phyloP scores from a whole-genome alignment of 257 asterid species.

The Lycium barbarum region DNA sequence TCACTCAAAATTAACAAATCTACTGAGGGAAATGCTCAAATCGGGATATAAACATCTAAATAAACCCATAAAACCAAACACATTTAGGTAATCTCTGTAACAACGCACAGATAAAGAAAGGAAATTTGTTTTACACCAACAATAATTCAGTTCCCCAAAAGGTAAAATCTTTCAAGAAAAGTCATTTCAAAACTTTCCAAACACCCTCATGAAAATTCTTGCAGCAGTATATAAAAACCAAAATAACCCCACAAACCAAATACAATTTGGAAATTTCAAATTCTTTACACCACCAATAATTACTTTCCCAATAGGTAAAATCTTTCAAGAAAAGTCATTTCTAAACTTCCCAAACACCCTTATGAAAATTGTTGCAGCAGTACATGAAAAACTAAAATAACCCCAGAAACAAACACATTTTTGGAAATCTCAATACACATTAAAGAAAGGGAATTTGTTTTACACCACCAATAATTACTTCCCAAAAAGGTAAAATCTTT shows the following conservation, averaged over 20 bases:
- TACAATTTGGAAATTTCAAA: slow-evolving; percentile 4
- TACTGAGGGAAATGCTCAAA: slow-evolving; percentile 7
- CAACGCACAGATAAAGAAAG: background rate
- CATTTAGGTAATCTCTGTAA: background rate
- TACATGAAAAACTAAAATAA: background rate
- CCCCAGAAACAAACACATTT: too few species aligned
- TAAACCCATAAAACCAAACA: background rate
- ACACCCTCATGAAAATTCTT: slow-evolving; percentile 1
- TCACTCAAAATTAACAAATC: slow-evolving; percentile 12
- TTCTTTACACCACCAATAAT: background rate
- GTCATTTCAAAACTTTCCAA: background rate
- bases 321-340: slow-evolving; percentile 16
- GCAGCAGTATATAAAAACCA: background rate
- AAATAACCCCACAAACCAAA: background rate
- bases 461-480: background rate
- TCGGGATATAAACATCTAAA: background rate
- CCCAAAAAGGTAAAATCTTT: background rate
- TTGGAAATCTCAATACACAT: background rate
- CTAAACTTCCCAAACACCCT: background rate
- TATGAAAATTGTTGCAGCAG: background rate
- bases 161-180: slow-evolving; percentile 10
- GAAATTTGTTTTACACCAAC: background rate
- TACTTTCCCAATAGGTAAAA: background rate
- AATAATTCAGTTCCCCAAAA: background rate
- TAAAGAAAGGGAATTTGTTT: background rate